Base-by-base conservation (phyloP, 2,329 filamentous ascomycete species). In the Colletotrichum sp. region DNA sequence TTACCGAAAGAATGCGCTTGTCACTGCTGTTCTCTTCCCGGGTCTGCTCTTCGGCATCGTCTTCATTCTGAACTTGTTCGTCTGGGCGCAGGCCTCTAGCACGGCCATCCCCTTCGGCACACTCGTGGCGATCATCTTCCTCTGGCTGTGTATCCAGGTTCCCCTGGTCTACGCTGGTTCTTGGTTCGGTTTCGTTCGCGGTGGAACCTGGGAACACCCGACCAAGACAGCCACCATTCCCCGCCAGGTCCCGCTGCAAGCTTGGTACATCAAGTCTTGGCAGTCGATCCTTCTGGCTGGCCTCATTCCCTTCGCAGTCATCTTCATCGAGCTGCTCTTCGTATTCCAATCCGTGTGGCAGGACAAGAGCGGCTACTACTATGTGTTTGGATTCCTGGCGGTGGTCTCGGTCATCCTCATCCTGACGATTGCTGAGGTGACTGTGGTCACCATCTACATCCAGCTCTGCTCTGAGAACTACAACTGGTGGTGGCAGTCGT, bases 401-500 rank as follows among this genome's bases (percentile, higher is more conserved):
- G 92, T 95, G 18, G 93, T 97, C 12, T 93, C 89, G 28, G 86
- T 91, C 13, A 94, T 97, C 73, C 86, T 97, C 10, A 88, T 95
- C 34, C 84, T 97, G 57, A 95, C 95, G 1, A 92, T 98, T 34
- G 92, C 95, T 79, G 95, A 97, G 86, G 95, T 96, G 68, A 96
- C 95, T 1, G 91, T 98, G 26, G 95, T 98, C 75, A 93, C 93
- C 3, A 94, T 95, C 18, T 98, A 98, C 84, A 90, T 95, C 64
- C 94, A 95, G 85, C 91, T 98, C 21, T 96, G 95, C 85, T 89
- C 92, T 3, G 95, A 98, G 89, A 96, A 98, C 84, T 94, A 97
- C 85, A 91, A 95, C 83, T 98, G 95, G 95, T 97, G 95, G 95
- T 98, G 95, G 95, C 94, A 95, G 83, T 95, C 94, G 68, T 97